These are phyloP conservation scores for Diaporthe destruens DNA, from an alignment of 2,329 filamentous ascomycete species.

Conservation along the genomic window DNA sequence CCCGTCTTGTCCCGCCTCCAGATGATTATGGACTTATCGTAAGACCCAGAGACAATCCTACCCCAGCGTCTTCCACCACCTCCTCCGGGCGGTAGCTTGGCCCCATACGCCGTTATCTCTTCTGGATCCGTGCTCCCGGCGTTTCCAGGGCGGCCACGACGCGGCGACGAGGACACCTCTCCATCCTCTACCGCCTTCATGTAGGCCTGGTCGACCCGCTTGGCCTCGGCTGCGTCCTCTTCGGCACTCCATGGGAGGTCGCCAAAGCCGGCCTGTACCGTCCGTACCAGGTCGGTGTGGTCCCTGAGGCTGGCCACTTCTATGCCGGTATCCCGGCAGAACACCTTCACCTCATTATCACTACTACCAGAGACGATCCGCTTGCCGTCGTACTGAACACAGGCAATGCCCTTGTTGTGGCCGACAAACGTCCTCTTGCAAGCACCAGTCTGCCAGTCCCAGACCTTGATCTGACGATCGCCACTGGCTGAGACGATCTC, in stretches of 20 bases:
- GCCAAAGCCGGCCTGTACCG: slow-evolving; percentile 94
- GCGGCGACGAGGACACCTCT: slow-evolving; percentile 54
- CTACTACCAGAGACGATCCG: slow-evolving; percentile 96
- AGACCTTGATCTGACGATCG: slow-evolving; percentile 92
- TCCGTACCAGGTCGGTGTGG: slow-evolving; percentile 88
- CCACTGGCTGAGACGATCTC: slow-evolving; percentile 96
- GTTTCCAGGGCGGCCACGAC: slow-evolving; percentile 65
- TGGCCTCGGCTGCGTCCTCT: slow-evolving; percentile 80
- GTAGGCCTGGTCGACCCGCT: slow-evolving; percentile 79
- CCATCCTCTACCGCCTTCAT: slow-evolving; percentile 70
- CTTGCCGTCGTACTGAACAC: slow-evolving; percentile 94
- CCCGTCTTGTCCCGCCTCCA: slow-evolving; percentile 91
- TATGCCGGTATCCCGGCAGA: slow-evolving; percentile 85
- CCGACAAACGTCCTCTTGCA: slow-evolving; percentile 85
- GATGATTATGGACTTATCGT: slow-evolving; percentile 95
- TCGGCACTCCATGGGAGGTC: slow-evolving; percentile 85
- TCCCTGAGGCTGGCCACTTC: slow-evolving; percentile 90
- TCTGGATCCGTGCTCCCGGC: slow-evolving; percentile 81
- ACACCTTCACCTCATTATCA: slow-evolving; percentile 95
- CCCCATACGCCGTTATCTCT: slow-evolving; percentile 83
- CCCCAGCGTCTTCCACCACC: slow-evolving; percentile 85
- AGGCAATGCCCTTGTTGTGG: slow-evolving; percentile 95
- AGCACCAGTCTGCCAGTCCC: slow-evolving; percentile 86
- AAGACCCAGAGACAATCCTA: slow-evolving; percentile 96
- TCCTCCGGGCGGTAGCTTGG: slow-evolving; percentile 89